These are phyloP conservation scores for Alternaria sp. DNA, from an alignment of 2,329 filamentous ascomycete species.

Conservation along the genomic window DNA sequence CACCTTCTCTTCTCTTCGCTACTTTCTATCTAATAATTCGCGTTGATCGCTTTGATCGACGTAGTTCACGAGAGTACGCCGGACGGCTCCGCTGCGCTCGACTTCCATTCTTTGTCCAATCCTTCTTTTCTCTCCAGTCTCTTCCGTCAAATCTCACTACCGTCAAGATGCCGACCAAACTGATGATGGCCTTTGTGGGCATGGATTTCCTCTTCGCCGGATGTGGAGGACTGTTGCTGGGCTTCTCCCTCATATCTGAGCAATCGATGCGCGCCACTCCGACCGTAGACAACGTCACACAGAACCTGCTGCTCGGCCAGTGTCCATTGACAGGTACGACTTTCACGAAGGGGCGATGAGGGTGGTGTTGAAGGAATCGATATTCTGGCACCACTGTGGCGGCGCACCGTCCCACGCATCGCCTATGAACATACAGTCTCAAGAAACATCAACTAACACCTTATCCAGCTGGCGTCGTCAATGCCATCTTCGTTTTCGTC, in stretches of 20 bases:
- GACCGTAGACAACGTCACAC: conserved; percentile 58
- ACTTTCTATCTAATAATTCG: conserved; percentile 40
- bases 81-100: conserved; percentile 47
- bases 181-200: conserved; percentile 59
- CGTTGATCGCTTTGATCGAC: conserved; percentile 32
- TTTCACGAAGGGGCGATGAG: background rate
- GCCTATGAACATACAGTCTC: background rate
- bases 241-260: conserved; percentile 60
- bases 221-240: conserved; percentile 59
- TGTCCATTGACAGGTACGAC: conserved; percentile 61
- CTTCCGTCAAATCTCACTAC: conserved; percentile 21
- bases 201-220: conserved; percentile 61
- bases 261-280: conserved; percentile 50
- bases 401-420: conserved; percentile 18
- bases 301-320: conserved; percentile 58
- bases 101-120: conserved; percentile 39
- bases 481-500: conserved; percentile 73
- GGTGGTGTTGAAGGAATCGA: conserved; percentile 4
- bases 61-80: conserved; percentile 45
- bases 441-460: conserved; percentile 27
- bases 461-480: conserved; percentile 69
- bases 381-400: conserved; percentile 35
- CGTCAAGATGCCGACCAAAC: conserved; percentile 58
- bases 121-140: conserved; percentile 8
- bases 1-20: conserved; percentile 37